These are phyloP conservation scores for Conringia planisiliqua DNA, from an alignment of 345 rosid genomes.

Conservation along the genomic window DNA sequence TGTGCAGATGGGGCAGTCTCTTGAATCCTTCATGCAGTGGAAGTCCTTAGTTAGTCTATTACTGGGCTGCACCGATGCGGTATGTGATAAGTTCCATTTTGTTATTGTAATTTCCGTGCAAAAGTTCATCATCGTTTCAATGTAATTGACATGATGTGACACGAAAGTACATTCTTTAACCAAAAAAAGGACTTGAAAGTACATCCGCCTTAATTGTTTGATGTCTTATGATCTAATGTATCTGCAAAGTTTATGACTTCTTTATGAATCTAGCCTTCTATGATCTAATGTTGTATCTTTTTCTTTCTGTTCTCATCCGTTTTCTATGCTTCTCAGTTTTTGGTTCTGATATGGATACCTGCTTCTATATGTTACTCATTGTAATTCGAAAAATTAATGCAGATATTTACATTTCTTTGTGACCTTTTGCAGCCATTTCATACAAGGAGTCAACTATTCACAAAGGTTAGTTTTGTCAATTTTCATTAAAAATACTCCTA, in stretches of 20 bases:
- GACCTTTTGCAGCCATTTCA: constrained; percentile 70
- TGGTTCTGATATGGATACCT: background rate
- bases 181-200: background rate
- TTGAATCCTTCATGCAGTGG: constrained; percentile 91
- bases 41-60: constrained; percentile 84
- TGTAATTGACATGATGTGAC: background rate
- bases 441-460: constrained; percentile 71
- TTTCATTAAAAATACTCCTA: background rate
- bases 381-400: background rate
- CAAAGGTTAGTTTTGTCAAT: constrained; percentile 49
- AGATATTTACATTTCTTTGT: background rate
- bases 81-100: constrained; percentile 38
- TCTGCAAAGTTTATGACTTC: background rate
- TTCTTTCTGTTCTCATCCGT: background rate
- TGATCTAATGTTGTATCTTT: background rate
- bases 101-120: background rate
- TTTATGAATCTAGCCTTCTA: background rate
- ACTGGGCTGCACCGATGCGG: constrained; percentile 83
- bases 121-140: background rate
- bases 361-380: background rate
- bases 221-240: background rate
- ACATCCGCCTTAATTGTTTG: too few species aligned
- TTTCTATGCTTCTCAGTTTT: background rate
- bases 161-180: background rate
- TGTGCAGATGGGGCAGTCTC: constrained; percentile 98